phyloP scores from a whole-genome alignment of 1,284 basidiomycete genomes.

The Wallemia hederae region DNA sequence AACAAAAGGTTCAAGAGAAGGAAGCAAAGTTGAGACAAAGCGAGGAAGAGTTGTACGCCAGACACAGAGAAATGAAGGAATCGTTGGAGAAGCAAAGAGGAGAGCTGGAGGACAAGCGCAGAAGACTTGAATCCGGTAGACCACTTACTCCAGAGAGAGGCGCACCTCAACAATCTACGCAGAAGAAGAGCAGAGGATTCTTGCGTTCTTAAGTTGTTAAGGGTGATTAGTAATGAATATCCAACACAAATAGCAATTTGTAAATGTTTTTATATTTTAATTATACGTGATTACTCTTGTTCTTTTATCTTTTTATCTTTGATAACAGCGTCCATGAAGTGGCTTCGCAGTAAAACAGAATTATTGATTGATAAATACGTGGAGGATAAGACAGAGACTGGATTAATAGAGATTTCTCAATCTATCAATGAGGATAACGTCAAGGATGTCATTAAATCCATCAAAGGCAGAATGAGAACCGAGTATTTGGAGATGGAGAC shows the following conservation, averaged over 20 bases:
- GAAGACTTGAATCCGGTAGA: conserved; percentile 53
- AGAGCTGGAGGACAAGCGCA: conserved; percentile 95
- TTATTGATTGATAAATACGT: neutral
- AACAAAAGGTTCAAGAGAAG: conserved; percentile 95
- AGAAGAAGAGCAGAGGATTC: neutral
- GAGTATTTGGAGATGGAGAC: neutral
- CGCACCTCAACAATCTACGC: neutral
- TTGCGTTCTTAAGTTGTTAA: neutral
- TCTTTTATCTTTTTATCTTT: neutral
- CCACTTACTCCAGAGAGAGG: conserved; percentile 5
- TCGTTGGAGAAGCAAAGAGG: conserved; percentile 81
- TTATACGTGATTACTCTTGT: neutral
- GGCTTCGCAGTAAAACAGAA: neutral
- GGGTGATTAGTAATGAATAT: too few relatives aligned
- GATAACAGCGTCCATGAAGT: neutral
- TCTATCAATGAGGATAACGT: neutral
- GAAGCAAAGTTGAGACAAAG: conserved; percentile 91
- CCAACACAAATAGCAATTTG: too few relatives aligned
- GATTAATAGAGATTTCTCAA: neutral
- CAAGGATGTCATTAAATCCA: neutral
- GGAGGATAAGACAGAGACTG: neutral
- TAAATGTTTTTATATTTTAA: too few relatives aligned
- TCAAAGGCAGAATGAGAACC: neutral
- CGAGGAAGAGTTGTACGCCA: conserved; percentile 86
- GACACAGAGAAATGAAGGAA: conserved; percentile 96